Conservation (phyloP, 2,329 filamentous ascomycete genomes). For the Verticillium nubilum region DNA sequence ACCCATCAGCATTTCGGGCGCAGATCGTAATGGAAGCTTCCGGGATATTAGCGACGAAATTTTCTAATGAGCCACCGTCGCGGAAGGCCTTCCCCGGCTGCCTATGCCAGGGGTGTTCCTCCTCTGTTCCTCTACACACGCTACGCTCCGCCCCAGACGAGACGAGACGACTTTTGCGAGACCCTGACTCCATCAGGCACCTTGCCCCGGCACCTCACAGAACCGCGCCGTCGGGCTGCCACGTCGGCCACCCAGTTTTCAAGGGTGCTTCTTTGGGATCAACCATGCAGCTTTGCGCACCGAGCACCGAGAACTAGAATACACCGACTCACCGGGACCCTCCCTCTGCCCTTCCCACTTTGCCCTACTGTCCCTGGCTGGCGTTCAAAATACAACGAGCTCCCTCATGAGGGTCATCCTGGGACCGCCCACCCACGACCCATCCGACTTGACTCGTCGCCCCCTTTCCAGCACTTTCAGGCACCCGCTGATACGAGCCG, state of each 20-base stretch:
- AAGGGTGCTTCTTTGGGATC: background rate
- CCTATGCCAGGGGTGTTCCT: background rate
- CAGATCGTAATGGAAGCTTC: conserved; percentile 3
- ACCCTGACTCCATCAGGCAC: background rate
- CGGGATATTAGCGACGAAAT: conserved; percentile 1
- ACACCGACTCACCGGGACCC: conserved; percentile 1
- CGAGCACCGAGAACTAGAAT: background rate
- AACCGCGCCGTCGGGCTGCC: background rate
- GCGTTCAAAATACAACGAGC: background rate
- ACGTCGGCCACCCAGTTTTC: background rate
- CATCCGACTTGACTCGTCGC: background rate
- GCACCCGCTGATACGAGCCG: background rate
- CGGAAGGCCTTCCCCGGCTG: conserved; percentile 3
- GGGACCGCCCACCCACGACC: background rate
- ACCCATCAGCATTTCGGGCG: background rate
- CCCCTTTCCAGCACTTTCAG: background rate
- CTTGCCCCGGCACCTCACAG: background rate
- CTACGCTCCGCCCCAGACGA: background rate
- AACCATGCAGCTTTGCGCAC: background rate
- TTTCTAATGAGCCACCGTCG: conserved; percentile 1
- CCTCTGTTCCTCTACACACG: background rate
- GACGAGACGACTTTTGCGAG: background rate
- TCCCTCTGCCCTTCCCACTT: background rate
- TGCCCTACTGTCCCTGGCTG: background rate
- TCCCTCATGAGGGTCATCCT: background rate